phyloP scores from a whole-genome alignment of 495 filamentous ascomycete genomes.

The Hyaloscypha finlandica region DNA sequence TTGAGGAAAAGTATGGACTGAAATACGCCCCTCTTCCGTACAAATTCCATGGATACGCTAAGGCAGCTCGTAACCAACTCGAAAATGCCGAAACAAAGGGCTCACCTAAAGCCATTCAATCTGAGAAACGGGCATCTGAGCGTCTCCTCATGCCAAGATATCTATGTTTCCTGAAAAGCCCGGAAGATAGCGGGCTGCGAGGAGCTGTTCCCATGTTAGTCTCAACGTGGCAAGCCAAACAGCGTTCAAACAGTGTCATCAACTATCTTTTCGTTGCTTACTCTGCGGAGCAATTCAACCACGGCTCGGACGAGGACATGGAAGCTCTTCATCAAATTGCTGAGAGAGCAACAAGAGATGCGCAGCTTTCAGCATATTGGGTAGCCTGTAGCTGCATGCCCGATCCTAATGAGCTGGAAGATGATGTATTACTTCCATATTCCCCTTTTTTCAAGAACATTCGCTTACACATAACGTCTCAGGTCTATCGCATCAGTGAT shows the following conservation, averaged over 20 bases:
- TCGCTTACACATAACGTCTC: too few species aligned
- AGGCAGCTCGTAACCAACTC: not conserved
- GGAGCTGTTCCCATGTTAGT: conserved; percentile 1
- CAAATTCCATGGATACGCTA: not conserved
- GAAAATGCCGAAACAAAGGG: too few species aligned
- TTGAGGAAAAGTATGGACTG: too few species aligned
- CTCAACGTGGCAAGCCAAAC: not conserved
- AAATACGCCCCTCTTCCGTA: too few species aligned
- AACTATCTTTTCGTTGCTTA: conserved; percentile 14
- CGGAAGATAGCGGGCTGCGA: not conserved
- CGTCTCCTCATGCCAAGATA: not conserved
- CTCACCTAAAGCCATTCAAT: too few species aligned
- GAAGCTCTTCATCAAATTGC: conserved; percentile 24
- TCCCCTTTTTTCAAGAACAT: too few species aligned
- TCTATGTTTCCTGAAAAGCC: conserved; percentile 6
- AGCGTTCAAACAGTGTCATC: not conserved
- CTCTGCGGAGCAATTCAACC: conserved; percentile 14
- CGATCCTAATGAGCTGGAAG: conserved; percentile 10
- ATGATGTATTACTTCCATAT: conserved; percentile 20
- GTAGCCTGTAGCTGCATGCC: conserved; percentile 32
- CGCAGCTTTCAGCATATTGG: conserved; percentile 38
- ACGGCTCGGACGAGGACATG: not conserved
- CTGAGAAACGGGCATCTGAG: too few species aligned
- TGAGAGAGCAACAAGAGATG: conserved; percentile 32
- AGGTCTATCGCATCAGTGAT: conserved; percentile 43